A percentile compares a stretch with the other conserved stretches of the same genome.
Evolutionary conservation across 2,329 filamentous ascomycete genomes (phyloP).

Genomic region (Diaporthe amygdali): DNA sequence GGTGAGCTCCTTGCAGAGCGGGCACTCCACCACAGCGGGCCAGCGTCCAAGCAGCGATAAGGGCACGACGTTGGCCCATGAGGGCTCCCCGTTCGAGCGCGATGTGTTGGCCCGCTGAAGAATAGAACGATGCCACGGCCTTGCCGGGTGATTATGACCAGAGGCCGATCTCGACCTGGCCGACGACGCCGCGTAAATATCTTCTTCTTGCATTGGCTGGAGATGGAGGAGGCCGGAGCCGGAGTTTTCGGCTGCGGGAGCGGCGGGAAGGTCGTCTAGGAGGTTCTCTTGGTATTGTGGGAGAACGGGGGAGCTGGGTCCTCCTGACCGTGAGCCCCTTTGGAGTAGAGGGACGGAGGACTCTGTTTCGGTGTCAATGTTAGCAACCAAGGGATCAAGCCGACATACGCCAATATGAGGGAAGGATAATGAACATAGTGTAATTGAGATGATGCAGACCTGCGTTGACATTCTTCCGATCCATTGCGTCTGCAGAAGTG

Average conservation of each 20-base stretch:
- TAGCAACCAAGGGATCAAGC: not conserved
- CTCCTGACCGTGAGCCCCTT: not conserved
- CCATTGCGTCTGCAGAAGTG: not conserved
- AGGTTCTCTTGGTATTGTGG: not conserved
- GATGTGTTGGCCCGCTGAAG: not conserved
- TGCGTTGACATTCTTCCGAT: not conserved
- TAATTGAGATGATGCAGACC: not conserved
- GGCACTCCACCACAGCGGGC: conserved; percentile 22
- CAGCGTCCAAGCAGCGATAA: conserved; percentile 16
- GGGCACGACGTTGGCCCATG: conserved; percentile 50
- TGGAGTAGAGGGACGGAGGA: not conserved
- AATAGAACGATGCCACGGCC: not conserved
- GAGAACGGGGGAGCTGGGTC: not conserved
- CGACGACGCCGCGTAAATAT: not conserved
- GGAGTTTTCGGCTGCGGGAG: not conserved
- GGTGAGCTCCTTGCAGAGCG: conserved; percentile 13
- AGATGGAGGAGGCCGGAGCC: not conserved
- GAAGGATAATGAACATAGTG: not conserved
- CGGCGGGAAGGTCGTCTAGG: not conserved
- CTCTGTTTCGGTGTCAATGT: not conserved
- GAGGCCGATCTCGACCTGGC: not conserved
- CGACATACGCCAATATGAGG: too few relatives aligned
- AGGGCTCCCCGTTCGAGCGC: conserved; percentile 39
- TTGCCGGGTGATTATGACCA: not conserved
- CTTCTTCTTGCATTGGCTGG: not conserved